These are phyloP conservation scores for Begonia fuchsioides DNA, from an alignment of 306 rosid genomes.

Conservation along the genomic window DNA sequence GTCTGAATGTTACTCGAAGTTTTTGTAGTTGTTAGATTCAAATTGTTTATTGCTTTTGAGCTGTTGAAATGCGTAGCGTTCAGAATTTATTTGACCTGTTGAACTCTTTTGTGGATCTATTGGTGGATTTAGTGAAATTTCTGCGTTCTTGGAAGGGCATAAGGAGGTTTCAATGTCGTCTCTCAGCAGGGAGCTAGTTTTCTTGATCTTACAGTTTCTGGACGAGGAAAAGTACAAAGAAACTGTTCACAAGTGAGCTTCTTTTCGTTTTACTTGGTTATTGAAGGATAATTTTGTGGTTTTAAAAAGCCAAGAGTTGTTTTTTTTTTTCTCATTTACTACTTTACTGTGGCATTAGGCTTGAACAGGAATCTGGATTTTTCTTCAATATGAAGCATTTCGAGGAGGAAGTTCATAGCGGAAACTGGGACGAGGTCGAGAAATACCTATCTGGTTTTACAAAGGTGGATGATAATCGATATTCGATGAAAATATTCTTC, in stretches of 20 bases:
- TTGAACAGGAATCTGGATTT: conserved; percentile 97
- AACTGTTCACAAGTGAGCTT: conserved; percentile 89
- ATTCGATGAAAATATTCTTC: conserved; percentile 95
- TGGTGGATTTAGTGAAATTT: conserved; percentile 1
- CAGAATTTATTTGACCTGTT: background rate
- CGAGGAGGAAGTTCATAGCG: conserved; percentile 95
- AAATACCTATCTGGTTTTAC: conserved; percentile 94
- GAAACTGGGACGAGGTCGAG: conserved; percentile 98
- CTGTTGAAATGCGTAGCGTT: conserved; percentile 13
- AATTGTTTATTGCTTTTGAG: conserved; percentile 9
- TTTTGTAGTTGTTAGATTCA: conserved; percentile 3
- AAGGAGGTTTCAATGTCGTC: conserved; percentile 60
- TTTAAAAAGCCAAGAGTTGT: conserved; percentile 3
- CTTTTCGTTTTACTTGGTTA: background rate
- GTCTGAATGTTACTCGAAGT: conserved; percentile 2
- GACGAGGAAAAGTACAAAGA: conserved; percentile 98
- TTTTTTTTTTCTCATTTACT: conserved; percentile 16
- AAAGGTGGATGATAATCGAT: conserved; percentile 91
- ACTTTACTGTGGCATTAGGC: conserved; percentile 31
- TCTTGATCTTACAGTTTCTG: conserved; percentile 96
- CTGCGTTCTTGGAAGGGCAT: too few species aligned
- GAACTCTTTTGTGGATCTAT: conserved; percentile 51
- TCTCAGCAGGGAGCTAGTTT: conserved; percentile 94
- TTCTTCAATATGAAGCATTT: conserved; percentile 93
- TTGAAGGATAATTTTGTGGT: conserved; percentile 4